Base-by-base conservation (phyloP, 331 rosid genomes). In the Rhamnella rubrinervis region DNA sequence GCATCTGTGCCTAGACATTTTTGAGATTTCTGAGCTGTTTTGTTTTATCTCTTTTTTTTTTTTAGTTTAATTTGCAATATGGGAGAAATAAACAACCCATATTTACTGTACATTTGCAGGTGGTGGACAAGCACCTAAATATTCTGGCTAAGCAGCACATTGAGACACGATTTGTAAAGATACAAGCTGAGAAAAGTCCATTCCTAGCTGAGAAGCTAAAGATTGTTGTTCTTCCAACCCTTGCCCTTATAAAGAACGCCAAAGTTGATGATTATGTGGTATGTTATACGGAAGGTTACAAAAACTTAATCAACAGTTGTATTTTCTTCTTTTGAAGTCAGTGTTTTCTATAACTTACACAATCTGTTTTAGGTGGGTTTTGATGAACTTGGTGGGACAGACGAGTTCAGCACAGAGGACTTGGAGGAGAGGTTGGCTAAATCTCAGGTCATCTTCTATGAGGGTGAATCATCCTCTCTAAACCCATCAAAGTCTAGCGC, bases 251-350 rank as follows among this genome's bases (percentile, higher is more conserved):
- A 70, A 95, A 95, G 84, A 91, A 89, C 61, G 85, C 98, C 59
- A 95, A 95, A 85, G 98, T 95, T 57, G 98, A 93, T 50, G 96
- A 95, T 77, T 95, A 95, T 72, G 97, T 89, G 98, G 98, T 95
- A 84, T 69, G 87, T 52, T 65, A 41, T 40, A 11, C 26, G 37
- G 71, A 73, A 60, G n/a, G 13, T 9, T 28, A 28, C 35, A 28
- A 28, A 28, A 28, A 28, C 35, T 28, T 28, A 31, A 31, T 31
- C 35, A 31, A 3, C 35, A 3, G 35, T 53, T 5, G 5, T 17
- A 17, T 6, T n/a, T 8, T 19, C n/a, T 2, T n/a, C 25, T 6
- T n/a, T 53, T 5, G 11, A 8, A 53, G 58, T 8, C 19, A 18
- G 58, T 17, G 3, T 2, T 0, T 17, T 53, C 16, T 15, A 15